phyloP scores from a whole-genome alignment of 257 asterid species.

The Paulownia fortunei region DNA sequence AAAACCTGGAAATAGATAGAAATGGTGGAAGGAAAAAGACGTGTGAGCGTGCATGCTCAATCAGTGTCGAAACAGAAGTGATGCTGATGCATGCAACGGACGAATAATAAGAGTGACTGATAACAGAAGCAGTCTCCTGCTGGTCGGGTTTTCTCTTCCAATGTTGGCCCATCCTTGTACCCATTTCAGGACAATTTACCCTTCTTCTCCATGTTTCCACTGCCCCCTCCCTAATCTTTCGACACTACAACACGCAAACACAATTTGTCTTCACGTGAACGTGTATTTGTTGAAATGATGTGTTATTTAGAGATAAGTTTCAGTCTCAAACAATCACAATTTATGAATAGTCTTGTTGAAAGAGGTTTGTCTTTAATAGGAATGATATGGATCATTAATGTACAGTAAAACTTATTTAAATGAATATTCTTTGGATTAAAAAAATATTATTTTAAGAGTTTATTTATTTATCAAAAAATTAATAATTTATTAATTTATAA shows the following conservation, averaged over 20 bases:
- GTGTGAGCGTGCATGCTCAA: slow-evolving; percentile 45
- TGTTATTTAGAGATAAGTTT: too few relatives aligned
- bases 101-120: background rate
- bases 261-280: slow-evolving; percentile 2
- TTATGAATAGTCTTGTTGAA: too few relatives aligned
- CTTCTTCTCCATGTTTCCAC: background rate
- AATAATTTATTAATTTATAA: too few relatives aligned
- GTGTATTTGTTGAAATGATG: too few relatives aligned
- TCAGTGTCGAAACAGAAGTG: slow-evolving; percentile 22
- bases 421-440: too few relatives aligned
- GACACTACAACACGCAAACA: background rate
- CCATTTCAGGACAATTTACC: slow-evolving; percentile 19
- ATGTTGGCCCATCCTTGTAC: background rate
- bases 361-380: too few relatives aligned
- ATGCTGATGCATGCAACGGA: slow-evolving; percentile 4
- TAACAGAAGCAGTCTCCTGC: background rate
- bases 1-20: background rate
- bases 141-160: slow-evolving; percentile 6
- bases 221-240: background rate
- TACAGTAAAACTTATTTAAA: too few relatives aligned
- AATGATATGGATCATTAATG: too few relatives aligned
- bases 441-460: too few relatives aligned
- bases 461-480: too few relatives aligned
- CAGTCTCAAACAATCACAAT: too few relatives aligned
- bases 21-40: slow-evolving; percentile 41